These are phyloP conservation scores for Magnolia changhungtana DNA, from an alignment of 164 flowering plant species.

Conservation along the genomic window DNA sequence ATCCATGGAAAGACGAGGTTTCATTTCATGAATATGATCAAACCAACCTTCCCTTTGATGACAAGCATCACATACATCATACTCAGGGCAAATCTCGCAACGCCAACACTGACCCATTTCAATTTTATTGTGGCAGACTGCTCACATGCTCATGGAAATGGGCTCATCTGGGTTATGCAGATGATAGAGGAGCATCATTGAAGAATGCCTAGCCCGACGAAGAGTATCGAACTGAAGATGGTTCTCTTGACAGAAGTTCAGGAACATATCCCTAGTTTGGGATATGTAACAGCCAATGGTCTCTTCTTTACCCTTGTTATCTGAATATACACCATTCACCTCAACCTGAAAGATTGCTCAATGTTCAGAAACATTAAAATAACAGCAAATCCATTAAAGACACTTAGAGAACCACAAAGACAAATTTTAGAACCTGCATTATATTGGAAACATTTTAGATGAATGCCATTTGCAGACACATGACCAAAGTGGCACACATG, in stretches of 20 bases:
- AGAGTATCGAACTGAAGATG: slow-evolving; percentile 99
- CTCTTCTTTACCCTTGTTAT: slow-evolving; percentile 91
- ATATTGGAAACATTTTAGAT: too few species aligned
- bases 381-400: too few species aligned
- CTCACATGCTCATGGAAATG: slow-evolving; percentile 94
- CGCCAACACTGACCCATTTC: slow-evolving; percentile 99
- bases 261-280: slow-evolving; percentile 94
- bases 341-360: slow-evolving; percentile 46
- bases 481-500: too few species aligned
- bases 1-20: slow-evolving; percentile 72
- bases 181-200: slow-evolving; percentile 99
- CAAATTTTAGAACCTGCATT: too few species aligned
- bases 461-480: too few species aligned
- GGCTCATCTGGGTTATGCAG: slow-evolving; percentile 99
- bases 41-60: slow-evolving; percentile 72
- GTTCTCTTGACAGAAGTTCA: slow-evolving; percentile 96
- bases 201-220: slow-evolving; percentile 95
- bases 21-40: slow-evolving; percentile 91
- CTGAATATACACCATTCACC: slow-evolving; percentile 66
- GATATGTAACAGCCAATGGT: slow-evolving; percentile 95
- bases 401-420: too few species aligned
- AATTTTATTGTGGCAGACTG: slow-evolving; percentile 70
- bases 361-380: background rate
- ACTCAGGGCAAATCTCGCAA: slow-evolving; percentile 93
- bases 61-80: slow-evolving; percentile 86